Conservation (phyloP, 345 rosid genomes). For the Boechera retrofracta region DNA sequence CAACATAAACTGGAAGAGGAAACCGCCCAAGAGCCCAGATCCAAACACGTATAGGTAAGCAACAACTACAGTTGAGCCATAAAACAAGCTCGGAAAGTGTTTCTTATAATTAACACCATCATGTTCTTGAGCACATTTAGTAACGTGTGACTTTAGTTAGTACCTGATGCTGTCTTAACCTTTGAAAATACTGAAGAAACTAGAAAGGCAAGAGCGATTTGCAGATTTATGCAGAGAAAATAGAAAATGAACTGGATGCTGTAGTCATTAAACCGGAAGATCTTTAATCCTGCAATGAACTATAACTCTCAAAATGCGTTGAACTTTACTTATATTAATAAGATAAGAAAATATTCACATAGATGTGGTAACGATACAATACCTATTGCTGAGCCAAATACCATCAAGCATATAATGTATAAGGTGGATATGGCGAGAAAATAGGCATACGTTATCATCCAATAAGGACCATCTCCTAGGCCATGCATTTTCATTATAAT, state of each 20-base stretch:
- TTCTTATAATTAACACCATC: background rate
- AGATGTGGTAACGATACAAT: constrained; percentile 22
- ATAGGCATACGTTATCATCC: constrained; percentile 82
- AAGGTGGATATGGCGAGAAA: constrained; percentile 66
- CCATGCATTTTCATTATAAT: constrained; percentile 99
- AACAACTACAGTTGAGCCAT: constrained; percentile 54
- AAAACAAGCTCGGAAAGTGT: background rate
- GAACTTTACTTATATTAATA: too few relatives aligned
- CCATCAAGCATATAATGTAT: constrained; percentile 70
- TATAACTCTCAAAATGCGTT: constrained; percentile 3
- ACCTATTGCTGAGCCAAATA: constrained; percentile 80
- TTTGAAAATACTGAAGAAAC: constrained; percentile 69
- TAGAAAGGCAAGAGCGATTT: constrained; percentile 79
- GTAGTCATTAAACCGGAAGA: constrained; percentile 76
- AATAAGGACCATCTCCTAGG: constrained; percentile 93
- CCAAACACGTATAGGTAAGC: constrained; percentile 76
- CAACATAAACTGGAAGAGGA: constrained; percentile 68
- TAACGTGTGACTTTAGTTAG: constrained; percentile 20
- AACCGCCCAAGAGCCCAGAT: constrained; percentile 79
- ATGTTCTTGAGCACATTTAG: background rate
- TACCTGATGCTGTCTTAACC: constrained; percentile 91
- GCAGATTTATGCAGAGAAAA: constrained; percentile 78
- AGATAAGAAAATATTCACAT: background rate
- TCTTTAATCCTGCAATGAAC: constrained; percentile 71
- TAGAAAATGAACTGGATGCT: constrained; percentile 70